These are phyloP conservation scores for Verticillium longisporum DNA, from an alignment of 2,329 filamentous ascomycete genomes.

Conservation along the genomic window DNA sequence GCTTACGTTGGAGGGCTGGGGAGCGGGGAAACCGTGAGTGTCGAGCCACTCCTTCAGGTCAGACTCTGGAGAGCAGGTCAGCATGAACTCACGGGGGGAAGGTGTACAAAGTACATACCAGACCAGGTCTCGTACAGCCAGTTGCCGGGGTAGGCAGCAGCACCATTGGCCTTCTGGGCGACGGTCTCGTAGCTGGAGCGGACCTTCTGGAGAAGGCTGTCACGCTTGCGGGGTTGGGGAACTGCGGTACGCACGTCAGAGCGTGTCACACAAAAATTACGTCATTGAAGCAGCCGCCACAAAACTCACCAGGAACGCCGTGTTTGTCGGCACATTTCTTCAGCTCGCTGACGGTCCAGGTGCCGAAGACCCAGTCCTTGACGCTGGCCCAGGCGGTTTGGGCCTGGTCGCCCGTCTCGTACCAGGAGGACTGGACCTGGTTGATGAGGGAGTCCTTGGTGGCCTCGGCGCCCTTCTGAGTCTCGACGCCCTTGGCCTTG, in stretches of 20 bases:
- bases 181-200: slow-evolving; percentile 75
- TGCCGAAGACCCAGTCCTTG: slow-evolving; percentile 92
- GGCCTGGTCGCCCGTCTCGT: slow-evolving; percentile 71
- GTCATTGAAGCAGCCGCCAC: not conserved
- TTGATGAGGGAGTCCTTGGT: slow-evolving; percentile 62
- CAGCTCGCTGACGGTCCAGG: slow-evolving; percentile 88
- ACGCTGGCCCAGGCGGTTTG: slow-evolving; percentile 64
- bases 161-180: slow-evolving; percentile 70
- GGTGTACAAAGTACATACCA: slow-evolving; percentile 17
- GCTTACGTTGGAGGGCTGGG: slow-evolving; percentile 64
- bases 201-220: slow-evolving; percentile 69
- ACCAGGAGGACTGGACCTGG: slow-evolving; percentile 69
- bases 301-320: slow-evolving; percentile 58
- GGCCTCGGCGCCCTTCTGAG: slow-evolving; percentile 58
- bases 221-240: slow-evolving; percentile 80
- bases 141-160: slow-evolving; percentile 80
- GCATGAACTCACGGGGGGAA: not conserved
- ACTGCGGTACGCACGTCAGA: slow-evolving; percentile 31
- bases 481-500: slow-evolving; percentile 62
- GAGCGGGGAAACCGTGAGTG: slow-evolving; percentile 74
- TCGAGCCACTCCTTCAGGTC: slow-evolving; percentile 94
- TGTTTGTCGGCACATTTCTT: slow-evolving; percentile 90
- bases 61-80: slow-evolving; percentile 48
- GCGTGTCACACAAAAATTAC: not conserved
- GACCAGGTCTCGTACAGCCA: slow-evolving; percentile 92